Conservation (phyloP, 345 rosid genomes). For the Eucalyptus microcorys region DNA sequence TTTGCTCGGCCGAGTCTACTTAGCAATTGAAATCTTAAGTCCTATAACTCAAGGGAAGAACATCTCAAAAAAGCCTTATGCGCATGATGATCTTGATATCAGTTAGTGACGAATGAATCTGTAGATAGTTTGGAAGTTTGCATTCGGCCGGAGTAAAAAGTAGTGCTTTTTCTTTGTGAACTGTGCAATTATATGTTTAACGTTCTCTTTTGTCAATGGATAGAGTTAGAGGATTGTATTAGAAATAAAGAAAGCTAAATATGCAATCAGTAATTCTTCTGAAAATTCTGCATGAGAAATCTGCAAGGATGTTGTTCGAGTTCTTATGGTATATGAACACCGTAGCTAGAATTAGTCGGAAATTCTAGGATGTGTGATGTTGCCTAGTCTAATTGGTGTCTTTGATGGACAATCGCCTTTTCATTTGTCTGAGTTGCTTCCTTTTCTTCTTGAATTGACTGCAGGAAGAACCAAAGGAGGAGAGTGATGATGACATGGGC, state of each 20-base stretch:
- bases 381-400: not conserved
- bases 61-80: not conserved
- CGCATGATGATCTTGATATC: not conserved
- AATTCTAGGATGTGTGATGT: not conserved
- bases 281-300: not conserved
- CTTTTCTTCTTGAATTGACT: not conserved
- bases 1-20: not conserved
- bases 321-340: not conserved
- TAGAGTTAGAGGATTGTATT: not conserved
- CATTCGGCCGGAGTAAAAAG: not conserved
- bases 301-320: not conserved
- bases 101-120: not conserved
- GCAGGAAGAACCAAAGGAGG: constrained; percentile 30
- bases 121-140: not conserved
- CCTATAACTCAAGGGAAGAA: not conserved
- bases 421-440: not conserved
- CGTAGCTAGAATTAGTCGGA: not conserved
- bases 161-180: not conserved
- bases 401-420: not conserved
- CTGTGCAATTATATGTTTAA: not conserved
- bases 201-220: not conserved
- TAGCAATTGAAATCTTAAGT: not conserved
- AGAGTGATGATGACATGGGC: constrained; percentile 37
- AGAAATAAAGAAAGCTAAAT: not conserved
- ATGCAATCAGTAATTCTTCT: not conserved